A percentile compares a stretch with the other conserved stretches of the same genome.
Conservation (phyloP, 2,329 filamentous ascomycete species). For the Neonectria sp. region DNA sequence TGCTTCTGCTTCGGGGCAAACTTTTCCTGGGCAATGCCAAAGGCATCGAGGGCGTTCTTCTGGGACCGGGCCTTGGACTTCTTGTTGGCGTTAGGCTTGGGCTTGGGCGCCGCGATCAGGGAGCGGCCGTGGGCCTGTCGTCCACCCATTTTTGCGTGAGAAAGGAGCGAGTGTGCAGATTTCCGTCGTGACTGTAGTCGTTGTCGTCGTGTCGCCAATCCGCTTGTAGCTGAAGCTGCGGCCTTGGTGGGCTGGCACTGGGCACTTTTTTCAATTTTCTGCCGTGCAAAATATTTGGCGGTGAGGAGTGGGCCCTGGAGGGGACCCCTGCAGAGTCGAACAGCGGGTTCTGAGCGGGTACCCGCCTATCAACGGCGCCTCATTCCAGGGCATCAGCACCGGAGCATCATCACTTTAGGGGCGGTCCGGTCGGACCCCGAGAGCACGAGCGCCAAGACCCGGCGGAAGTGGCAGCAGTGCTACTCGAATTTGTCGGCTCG, state of each 20-base stretch:
- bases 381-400: constrained; percentile 35
- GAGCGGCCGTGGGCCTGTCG: constrained; percentile 72
- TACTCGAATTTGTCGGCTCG: constrained; percentile 29
- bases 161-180: constrained; percentile 18
- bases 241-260: constrained; percentile 23
- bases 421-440: constrained; percentile 13
- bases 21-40: constrained; percentile 70
- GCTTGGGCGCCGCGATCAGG: constrained; percentile 58
- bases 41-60: constrained; percentile 70
- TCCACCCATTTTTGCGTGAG: constrained; percentile 64
- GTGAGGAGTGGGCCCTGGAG: constrained; percentile 45
- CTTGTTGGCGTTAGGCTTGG: constrained; percentile 52
- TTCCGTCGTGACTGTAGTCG: constrained; percentile 16
- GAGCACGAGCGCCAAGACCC: constrained; percentile 33
- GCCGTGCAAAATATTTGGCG: constrained; percentile 47
- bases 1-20: constrained; percentile 63
- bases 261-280: constrained; percentile 47
- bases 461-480: constrained; percentile 16
- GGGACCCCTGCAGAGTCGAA: constrained; percentile 38
- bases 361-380: constrained; percentile 51
- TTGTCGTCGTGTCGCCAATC: constrained; percentile 35
- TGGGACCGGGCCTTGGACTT: constrained; percentile 65
- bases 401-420: constrained; percentile 7
- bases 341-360: constrained; percentile 28
- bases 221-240: constrained; percentile 19